Evolutionary conservation across 495 filamentous ascomycete genomes (phyloP).

Genomic region (Zalerion maritima): DNA sequence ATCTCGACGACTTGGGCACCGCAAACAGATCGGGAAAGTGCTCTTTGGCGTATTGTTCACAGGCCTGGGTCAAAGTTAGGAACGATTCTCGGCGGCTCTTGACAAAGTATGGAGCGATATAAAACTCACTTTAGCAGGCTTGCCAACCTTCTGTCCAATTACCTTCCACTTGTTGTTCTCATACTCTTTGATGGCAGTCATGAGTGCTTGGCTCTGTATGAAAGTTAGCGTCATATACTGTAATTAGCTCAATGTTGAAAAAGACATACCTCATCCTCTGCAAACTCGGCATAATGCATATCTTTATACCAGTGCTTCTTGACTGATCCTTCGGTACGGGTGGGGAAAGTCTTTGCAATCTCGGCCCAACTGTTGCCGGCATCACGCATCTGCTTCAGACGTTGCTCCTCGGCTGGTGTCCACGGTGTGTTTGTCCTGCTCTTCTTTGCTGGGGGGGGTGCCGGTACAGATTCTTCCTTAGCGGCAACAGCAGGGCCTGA

Average conservation of each 20-base stretch:
- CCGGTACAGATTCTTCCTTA: conserved; percentile 14
- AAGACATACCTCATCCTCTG: conserved; percentile 78
- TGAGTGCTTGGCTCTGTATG: conserved; percentile 60
- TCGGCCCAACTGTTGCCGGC: conserved; percentile 89
- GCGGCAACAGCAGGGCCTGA: conserved; percentile 16
- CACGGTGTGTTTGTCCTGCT: conserved; percentile 94
- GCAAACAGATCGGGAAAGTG: conserved; percentile 67
- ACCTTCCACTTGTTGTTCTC: conserved; percentile 97
- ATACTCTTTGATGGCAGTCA: conserved; percentile 95
- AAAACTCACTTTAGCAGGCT: conserved; percentile 74
- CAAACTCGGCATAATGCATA: conserved; percentile 99
- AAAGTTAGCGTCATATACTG: conserved; percentile 16
- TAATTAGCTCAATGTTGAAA: conserved; percentile 5
- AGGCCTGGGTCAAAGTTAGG: conserved; percentile 48
- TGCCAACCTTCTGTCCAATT: conserved; percentile 90
- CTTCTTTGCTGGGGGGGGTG: conserved; percentile 63
- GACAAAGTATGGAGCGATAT: neutral
- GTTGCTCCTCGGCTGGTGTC: conserved; percentile 87
- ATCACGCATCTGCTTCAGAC: conserved; percentile 86
- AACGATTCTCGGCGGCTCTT: conserved; percentile 2
- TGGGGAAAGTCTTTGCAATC: conserved; percentile 95
- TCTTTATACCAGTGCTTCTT: conserved; percentile 99
- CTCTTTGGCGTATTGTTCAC: conserved; percentile 97
- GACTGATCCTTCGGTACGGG: conserved; percentile 86
- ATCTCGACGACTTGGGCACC: too few relatives aligned